These are phyloP conservation scores for Umbelopsis vinacea DNA, from an alignment of 192 early-diverging fungal genomes.

Conservation along the genomic window DNA sequence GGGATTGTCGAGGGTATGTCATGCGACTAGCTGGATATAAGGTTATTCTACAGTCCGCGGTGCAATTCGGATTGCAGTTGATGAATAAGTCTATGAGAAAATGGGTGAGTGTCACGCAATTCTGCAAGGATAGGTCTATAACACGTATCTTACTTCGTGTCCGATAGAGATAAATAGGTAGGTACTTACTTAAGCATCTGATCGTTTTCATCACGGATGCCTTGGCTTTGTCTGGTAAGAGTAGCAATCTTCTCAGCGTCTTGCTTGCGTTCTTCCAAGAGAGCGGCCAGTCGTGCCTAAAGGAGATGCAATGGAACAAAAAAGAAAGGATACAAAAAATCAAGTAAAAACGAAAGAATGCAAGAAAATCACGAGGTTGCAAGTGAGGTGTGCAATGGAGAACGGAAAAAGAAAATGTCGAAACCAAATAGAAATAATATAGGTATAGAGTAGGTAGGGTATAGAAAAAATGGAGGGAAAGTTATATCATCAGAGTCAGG, in stretches of 20 bases:
- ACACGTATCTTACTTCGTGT: neutral
- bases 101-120: neutral
- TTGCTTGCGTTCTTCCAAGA: conserved; percentile 1
- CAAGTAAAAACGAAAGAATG: neutral
- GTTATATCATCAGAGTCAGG: conserved; percentile 21
- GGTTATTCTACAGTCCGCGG: conserved; percentile 17
- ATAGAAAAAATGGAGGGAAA: neutral
- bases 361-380: neutral
- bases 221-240: conserved; percentile 11
- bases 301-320: neutral
- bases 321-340: neutral
- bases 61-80: conserved; percentile 18
- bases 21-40: conserved; percentile 13
- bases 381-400: neutral
- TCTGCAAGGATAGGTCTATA: neutral
- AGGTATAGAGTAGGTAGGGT: neutral
- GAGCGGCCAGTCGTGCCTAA: conserved; percentile 10
- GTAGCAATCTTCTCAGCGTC: conserved; percentile 13
- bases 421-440: no score
- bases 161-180: neutral
- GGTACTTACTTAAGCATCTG: conserved; percentile 19
- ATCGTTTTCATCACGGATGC: conserved; percentile 18
- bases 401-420: no score
- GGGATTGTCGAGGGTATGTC: conserved; percentile 10
- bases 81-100: conserved; percentile 11